Evolutionary conservation across 768 basidiomycete species (phyloP), one percentile per base, ranked within the genome.

Genomic region (Mycena sanguinolenta): DNA sequence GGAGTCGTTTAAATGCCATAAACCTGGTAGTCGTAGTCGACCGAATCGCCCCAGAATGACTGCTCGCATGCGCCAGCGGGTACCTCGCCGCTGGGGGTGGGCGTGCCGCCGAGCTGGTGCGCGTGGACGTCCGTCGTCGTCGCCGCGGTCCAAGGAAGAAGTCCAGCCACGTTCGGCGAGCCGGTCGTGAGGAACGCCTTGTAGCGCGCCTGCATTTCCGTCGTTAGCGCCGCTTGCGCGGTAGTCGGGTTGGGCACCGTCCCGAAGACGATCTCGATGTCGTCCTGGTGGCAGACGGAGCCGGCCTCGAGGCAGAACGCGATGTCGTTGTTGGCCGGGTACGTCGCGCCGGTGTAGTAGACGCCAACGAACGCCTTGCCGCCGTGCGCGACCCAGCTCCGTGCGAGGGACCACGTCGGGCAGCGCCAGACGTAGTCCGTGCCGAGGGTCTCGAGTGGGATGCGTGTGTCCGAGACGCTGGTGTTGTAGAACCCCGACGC

Each of bases 241-340:
- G 84, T 34, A 27, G 81, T 88, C 16, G 92, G 89, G 75, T 79
- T 87, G 14, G 84, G 76, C 34, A 84, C 87, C 0, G 92, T 92
- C 63, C 91, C 92, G 73, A 86, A 86, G 82, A 95, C 87, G 77
- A 93, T 90, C 82, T 91, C 81, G 68, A 95, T 95, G 75, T 95
- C 94, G 77, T 95, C 94, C 77, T 94, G 87, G 78, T 94, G 93
- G 79, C 93, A 95, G 44, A 94, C 90, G 36, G 82, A 79, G 39
- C 89, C 90, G 34, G 82, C 39, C 72, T 85, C 77, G 7, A 83
- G 84, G 80, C 93, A 95, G 76, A 85, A 89, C 0, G 88, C 74
- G 54, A 88, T 81, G 2, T 65, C 82, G 46, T 83, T 83, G 80
- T 94, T 95, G 49, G 85, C 86, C 14, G 92, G 89, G 78, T 94